Percentiles rank a stretch among this genome's conserved stretches.
Conservation (phyloP, 2,329 filamentous ascomycete genomes). For the Sporothrix pallida region DNA sequence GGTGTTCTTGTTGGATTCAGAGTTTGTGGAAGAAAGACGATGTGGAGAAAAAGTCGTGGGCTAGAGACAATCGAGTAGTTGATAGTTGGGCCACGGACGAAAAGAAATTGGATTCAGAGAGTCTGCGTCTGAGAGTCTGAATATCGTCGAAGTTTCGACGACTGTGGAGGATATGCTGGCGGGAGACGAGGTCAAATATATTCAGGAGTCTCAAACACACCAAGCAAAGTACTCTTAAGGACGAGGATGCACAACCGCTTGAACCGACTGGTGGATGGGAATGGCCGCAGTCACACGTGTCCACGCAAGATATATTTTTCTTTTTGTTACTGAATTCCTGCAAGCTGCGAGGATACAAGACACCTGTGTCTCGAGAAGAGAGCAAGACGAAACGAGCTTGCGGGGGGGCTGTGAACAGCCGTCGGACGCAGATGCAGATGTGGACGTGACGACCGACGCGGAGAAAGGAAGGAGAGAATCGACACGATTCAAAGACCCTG, state of each 20-base stretch:
- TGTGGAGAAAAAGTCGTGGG: slow-evolving; percentile 7
- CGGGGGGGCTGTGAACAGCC: background rate
- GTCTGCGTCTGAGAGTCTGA: no score
- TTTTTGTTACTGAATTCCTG: background rate
- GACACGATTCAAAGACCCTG: slow-evolving; percentile 1
- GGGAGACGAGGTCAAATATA: background rate
- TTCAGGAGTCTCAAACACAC: background rate
- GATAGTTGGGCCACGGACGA: background rate
- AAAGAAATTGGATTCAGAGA: background rate
- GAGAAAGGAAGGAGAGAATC: no score
- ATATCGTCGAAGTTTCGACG: background rate
- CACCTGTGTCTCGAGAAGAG: slow-evolving; percentile 23
- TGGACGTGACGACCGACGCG: background rate
- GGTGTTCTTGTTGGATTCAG: background rate
- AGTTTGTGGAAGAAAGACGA: background rate
- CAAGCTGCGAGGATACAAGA: slow-evolving; percentile 8
- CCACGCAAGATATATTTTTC: background rate
- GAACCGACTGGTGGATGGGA: slow-evolving; percentile 21
- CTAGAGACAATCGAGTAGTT: slow-evolving; percentile 20
- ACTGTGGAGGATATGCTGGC: background rate
- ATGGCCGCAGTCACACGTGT: slow-evolving; percentile 8
- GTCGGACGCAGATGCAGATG: background rate
- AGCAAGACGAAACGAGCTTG: slow-evolving; percentile 26
- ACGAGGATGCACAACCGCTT: background rate
- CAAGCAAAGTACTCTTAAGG: no score